phyloP scores from a whole-genome alignment of 2,329 filamentous ascomycete genomes.

The Clathrospora elynae region DNA sequence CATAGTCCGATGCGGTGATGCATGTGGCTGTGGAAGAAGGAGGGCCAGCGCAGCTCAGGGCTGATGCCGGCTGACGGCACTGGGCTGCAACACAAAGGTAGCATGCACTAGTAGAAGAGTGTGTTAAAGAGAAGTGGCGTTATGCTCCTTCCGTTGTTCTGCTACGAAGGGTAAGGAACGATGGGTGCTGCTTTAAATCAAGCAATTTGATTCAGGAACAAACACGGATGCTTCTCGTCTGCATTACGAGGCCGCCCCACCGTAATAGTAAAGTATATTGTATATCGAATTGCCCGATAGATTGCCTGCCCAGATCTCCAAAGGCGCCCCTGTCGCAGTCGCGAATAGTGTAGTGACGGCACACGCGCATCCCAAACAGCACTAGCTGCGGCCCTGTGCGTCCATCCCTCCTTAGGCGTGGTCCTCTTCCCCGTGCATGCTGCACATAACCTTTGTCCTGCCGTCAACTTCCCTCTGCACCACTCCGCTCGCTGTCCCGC shows the following conservation, averaged over 20 bases:
- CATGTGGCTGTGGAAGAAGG: no score
- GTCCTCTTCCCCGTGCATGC: slow-evolving; percentile 17
- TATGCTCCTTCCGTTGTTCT: slow-evolving; percentile 19
- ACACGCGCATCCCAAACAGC: slow-evolving; percentile 17
- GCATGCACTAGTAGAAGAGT: slow-evolving; percentile 1
- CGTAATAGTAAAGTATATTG: slow-evolving; percentile 4
- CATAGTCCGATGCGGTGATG: no score
- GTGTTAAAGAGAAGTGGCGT: slow-evolving; percentile 6
- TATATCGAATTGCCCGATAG: slow-evolving; percentile 7
- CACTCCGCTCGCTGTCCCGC: slow-evolving; percentile 6
- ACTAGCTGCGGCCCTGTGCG: slow-evolving; percentile 23
- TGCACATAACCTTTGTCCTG: slow-evolving; percentile 9
- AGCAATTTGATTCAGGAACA: slow-evolving; percentile 3
- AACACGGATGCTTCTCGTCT: no score
- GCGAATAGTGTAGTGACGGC: slow-evolving; percentile 12
- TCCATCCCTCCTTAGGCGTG: slow-evolving; percentile 21
- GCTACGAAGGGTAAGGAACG: slow-evolving; percentile 1
- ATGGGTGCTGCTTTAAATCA: no score
- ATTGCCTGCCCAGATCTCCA: slow-evolving; percentile 12
- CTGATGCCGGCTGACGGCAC: slow-evolving; percentile 17
- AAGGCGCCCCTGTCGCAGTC: slow-evolving; percentile 21
- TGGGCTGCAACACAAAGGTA: background rate
- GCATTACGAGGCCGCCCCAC: slow-evolving; percentile 5
- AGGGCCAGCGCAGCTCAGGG: slow-evolving; percentile 10
- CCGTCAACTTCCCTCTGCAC: slow-evolving; percentile 7